Conservation (phyloP, 345 rosid genomes). For the Salix udensis region DNA sequence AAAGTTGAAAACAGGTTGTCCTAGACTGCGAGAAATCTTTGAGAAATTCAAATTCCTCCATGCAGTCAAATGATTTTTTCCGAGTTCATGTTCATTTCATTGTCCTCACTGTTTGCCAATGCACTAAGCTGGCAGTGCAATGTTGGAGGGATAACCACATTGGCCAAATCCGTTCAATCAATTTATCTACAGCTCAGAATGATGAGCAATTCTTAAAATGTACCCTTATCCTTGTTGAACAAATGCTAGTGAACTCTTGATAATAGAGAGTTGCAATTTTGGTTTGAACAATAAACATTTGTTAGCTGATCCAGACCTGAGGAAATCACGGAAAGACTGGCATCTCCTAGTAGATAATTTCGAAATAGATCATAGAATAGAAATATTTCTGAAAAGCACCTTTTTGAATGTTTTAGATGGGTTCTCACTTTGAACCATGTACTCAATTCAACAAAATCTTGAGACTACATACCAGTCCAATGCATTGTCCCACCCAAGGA, state of each 20-base stretch:
- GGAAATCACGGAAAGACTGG: too few relatives aligned
- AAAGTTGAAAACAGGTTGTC: not conserved
- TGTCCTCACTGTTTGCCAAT: not conserved
- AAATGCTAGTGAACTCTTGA: too few relatives aligned
- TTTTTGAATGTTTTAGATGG: not conserved
- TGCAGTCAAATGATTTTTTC: not conserved
- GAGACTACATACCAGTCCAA: slow-evolving; percentile 43
- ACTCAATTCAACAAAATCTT: not conserved
- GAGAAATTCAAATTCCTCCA: not conserved
- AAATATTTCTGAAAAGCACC: not conserved
- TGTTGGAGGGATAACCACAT: not conserved
- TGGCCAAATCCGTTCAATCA: not conserved
- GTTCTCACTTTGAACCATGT: not conserved
- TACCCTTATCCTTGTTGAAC: too few relatives aligned
- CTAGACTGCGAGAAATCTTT: not conserved
- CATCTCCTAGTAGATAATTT: too few relatives aligned
- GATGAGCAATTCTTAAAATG: not conserved
- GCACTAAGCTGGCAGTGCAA: not conserved
- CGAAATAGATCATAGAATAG: not conserved
- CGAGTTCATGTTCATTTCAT: not conserved
- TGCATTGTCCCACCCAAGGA: slow-evolving; percentile 64
- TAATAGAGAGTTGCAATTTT: too few relatives aligned
- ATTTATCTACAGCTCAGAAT: not conserved
- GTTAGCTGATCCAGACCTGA: too few relatives aligned
- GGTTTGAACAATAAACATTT: too few relatives aligned